Evolutionary conservation across 2,329 filamentous ascomycete genomes (phyloP), one percentile per base, ranked within the genome.

Genomic region (Drechslera avenae): DNA sequence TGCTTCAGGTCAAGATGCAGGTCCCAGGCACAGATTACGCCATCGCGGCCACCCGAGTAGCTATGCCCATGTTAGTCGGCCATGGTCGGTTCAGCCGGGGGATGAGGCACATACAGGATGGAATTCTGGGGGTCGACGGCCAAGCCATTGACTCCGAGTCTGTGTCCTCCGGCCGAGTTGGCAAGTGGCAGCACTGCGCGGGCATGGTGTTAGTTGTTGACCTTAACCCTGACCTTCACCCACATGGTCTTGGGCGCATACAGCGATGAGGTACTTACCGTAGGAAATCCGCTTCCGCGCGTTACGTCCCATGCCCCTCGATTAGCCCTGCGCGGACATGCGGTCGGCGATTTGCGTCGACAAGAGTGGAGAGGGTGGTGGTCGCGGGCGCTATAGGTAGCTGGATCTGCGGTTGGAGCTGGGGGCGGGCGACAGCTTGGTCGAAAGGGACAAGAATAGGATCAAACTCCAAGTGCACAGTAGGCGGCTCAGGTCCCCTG

Each of bases 21-120:
- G 74, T 97, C 87, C 94, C 94, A 99, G 54, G 93, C 91, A 77
- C 94, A 99, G 62, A 99, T 88, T 42, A 94, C 89, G 64, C 94
- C 94, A 75, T 99, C 94, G 70, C 94, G 88, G 53, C 94, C 94
- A 60, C 91, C 94, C 37, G 94, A 97, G 77, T 97, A 99, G 66
- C 92, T 97, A 62, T 53, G 53, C 60, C 60, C 42, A 41, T 41
- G 49, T 58, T 45, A 58, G 54, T 50, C 19, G 37, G 49, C 16
- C 46, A 50, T 39, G 21, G 33, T 23, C 50, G 33, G 46, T 49
- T 18, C 33, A 42, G 28, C 26, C 26, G 40, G 37, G 13, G 16
- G 16, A 8, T 33, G 10, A 48, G 33, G 39, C 41, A 46, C 88
- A 81, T 81, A 97, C 91, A 99, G 82, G 55, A 96, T 91, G 48